Conservation (phyloP, 345 rosid genomes). For the Populus ilicifolia region DNA sequence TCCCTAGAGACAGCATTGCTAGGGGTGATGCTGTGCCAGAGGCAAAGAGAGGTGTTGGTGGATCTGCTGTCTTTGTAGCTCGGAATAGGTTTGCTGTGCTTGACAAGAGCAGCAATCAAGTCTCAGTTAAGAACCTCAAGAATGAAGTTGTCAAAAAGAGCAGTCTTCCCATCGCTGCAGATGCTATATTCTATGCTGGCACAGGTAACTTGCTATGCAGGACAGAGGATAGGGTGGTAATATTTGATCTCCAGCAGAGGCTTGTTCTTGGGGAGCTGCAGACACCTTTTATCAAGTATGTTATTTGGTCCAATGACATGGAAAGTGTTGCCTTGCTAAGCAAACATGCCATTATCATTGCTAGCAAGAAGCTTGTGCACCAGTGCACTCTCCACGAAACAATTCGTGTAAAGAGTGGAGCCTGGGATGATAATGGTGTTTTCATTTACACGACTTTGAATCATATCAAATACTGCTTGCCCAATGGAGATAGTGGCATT, state of each 20-base stretch:
- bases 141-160: slow-evolving; percentile 82
- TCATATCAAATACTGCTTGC: slow-evolving; percentile 89
- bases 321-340: slow-evolving; percentile 92
- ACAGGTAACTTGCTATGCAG: slow-evolving; percentile 81
- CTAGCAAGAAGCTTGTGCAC: slow-evolving; percentile 76
- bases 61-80: slow-evolving; percentile 78
- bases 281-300: slow-evolving; percentile 70
- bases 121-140: slow-evolving; percentile 66
- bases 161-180: slow-evolving; percentile 62
- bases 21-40: slow-evolving; percentile 71
- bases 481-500: slow-evolving; percentile 87
- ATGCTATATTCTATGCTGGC: slow-evolving; percentile 90
- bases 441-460: slow-evolving; percentile 84
- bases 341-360: slow-evolving; percentile 80
- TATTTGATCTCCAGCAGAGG: slow-evolving; percentile 88
- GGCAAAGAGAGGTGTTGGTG: slow-evolving; percentile 82
- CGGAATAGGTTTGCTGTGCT: slow-evolving; percentile 92
- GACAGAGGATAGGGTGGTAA: slow-evolving; percentile 77
- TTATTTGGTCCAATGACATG: slow-evolving; percentile 94
- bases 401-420: slow-evolving; percentile 89
- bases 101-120: slow-evolving; percentile 83
- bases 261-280: slow-evolving; percentile 80
- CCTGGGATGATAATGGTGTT: slow-evolving; percentile 94
- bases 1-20: slow-evolving; percentile 71
- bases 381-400: slow-evolving; percentile 92